phyloP scores from a whole-genome alignment of 108 stramenopile genomes.

The Nitzschia sp. region DNA sequence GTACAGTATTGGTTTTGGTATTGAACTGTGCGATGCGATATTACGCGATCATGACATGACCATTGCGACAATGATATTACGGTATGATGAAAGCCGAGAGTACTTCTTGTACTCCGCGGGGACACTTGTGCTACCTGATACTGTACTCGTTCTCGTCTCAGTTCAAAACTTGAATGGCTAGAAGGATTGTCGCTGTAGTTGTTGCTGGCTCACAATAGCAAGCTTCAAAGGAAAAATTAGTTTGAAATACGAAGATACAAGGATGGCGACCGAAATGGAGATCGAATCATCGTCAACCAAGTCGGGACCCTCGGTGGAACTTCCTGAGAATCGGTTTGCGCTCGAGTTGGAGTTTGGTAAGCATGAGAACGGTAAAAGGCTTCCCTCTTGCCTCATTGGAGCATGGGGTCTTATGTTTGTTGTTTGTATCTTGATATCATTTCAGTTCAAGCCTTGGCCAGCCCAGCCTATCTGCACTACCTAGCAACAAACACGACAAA shows the following conservation, averaged over 20 bases:
- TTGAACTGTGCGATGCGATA: too few species aligned
- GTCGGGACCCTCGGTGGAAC: constrained; percentile 6
- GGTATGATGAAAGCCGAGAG: too few species aligned
- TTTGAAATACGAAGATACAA: background rate
- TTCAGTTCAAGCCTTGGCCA: constrained; percentile 75
- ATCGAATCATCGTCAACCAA: background rate
- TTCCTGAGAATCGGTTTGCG: constrained; percentile 61
- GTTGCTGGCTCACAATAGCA: too few species aligned
- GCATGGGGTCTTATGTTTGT: constrained; percentile 10
- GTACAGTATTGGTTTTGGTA: too few species aligned
- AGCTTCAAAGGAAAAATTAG: too few species aligned
- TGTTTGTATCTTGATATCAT: background rate
- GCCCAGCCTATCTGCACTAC: constrained; percentile 85
- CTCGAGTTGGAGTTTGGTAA: constrained; percentile 59
- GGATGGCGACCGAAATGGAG: constrained; percentile 5
- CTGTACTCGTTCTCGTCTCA: too few species aligned
- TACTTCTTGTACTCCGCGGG: too few species aligned
- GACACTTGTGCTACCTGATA: too few species aligned
- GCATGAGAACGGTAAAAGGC: background rate
- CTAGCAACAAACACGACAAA: constrained; percentile 59
- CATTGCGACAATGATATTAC: too few species aligned
- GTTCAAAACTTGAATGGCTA: too few species aligned
- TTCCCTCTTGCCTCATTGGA: background rate
- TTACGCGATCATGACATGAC: too few species aligned
- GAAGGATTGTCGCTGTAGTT: too few species aligned